phyloP scores from a whole-genome alignment of 495 filamentous ascomycete genomes.

The Hyaloscypha hepaticicola region DNA sequence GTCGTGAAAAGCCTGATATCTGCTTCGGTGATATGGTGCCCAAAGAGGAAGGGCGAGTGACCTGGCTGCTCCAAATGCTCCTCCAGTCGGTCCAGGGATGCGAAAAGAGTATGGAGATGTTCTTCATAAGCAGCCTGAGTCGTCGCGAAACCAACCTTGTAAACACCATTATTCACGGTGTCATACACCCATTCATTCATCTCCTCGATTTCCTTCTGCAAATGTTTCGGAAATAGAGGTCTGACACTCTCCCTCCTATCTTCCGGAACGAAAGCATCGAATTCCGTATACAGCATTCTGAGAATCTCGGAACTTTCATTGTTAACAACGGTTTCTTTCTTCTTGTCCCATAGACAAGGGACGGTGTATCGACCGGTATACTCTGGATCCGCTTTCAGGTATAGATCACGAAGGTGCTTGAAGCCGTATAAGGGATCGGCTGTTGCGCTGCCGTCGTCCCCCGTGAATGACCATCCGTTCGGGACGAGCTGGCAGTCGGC shows the following conservation, averaged over 20 bases:
- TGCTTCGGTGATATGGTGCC: constrained; percentile 68
- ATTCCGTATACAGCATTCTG: constrained; percentile 65
- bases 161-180: constrained; percentile 83
- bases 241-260: constrained; percentile 54
- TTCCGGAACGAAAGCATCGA: constrained; percentile 67
- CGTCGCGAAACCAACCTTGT: constrained; percentile 49
- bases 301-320: constrained; percentile 70
- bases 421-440: constrained; percentile 56
- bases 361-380: constrained; percentile 77
- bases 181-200: constrained; percentile 82
- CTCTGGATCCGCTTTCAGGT: constrained; percentile 61
- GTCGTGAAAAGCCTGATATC: constrained; percentile 78
- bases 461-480: constrained; percentile 45
- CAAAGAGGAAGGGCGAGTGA: constrained; percentile 62
- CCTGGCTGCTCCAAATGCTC: constrained; percentile 51
- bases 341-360: constrained; percentile 75
- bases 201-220: constrained; percentile 63
- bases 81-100: constrained; percentile 69
- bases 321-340: constrained; percentile 37
- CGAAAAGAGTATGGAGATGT: constrained; percentile 64
- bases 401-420: constrained; percentile 59
- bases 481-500: background rate
- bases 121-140: constrained; percentile 75
- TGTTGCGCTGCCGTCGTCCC: constrained; percentile 42
- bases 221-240: constrained; percentile 53